Evolutionary conservation across 352 stramenopile genomes (phyloP).

Genomic region (Phytophthora constricta): DNA sequence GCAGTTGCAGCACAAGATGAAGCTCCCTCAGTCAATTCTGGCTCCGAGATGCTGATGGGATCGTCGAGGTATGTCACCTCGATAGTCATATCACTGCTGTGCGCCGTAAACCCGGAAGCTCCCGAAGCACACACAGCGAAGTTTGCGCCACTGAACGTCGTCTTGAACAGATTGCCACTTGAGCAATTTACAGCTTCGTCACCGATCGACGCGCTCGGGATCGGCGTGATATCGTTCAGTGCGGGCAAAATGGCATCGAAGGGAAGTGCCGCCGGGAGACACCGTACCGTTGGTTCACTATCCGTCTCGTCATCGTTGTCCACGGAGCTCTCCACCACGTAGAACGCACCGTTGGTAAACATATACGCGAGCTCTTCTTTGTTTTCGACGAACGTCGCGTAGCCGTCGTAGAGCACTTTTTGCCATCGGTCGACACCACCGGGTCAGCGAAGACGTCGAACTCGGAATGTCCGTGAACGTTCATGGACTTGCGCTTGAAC

Average conservation of each 20-base stretch:
- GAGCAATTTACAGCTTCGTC: slow-evolving; percentile 11
- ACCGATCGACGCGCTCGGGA: background rate
- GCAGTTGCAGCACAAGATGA: background rate
- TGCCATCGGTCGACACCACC: slow-evolving; percentile 16
- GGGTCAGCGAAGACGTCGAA: slow-evolving; percentile 46
- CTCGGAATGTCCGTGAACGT: slow-evolving; percentile 35
- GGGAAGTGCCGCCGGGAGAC: slow-evolving; percentile 22
- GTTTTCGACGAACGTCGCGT: slow-evolving; percentile 26
- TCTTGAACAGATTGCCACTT: slow-evolving; percentile 15
- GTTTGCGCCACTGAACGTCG: slow-evolving; percentile 20
- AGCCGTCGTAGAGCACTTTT: slow-evolving; percentile 39
- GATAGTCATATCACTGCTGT: slow-evolving; percentile 26
- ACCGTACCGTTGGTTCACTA: slow-evolving; percentile 8
- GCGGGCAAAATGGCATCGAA: slow-evolving; percentile 34
- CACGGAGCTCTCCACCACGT: slow-evolving; percentile 12
- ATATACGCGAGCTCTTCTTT: slow-evolving; percentile 28
- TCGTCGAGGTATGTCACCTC: slow-evolving; percentile 7
- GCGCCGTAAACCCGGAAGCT: slow-evolving; percentile 19
- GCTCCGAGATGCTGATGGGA: background rate
- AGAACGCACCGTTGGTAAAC: slow-evolving; percentile 28
- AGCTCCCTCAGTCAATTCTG: background rate
- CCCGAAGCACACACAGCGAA: slow-evolving; percentile 24
- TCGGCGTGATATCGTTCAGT: slow-evolving; percentile 11
- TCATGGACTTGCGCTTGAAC: slow-evolving; percentile 36
- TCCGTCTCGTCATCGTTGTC: background rate